Percentiles rank a stretch among this genome's conserved stretches.
Conservation (phyloP, 2,329 filamentous ascomycete species). For the Aspergillus costaricaensis region DNA sequence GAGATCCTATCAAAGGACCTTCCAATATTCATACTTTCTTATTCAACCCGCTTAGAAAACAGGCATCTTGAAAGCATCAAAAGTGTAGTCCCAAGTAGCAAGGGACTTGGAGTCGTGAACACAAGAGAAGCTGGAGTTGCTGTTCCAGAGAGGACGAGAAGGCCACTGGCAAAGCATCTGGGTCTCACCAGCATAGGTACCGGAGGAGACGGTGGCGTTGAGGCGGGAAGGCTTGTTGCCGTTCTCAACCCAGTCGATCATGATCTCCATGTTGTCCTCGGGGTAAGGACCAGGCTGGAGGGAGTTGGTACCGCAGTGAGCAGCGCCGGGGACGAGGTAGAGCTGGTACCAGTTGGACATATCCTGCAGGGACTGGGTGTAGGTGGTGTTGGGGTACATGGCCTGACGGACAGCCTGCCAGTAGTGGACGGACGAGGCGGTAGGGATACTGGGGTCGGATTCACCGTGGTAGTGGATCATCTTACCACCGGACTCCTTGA, state of each 20-base stretch:
- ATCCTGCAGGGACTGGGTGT: conserved; percentile 42
- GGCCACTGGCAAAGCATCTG: conserved; percentile 42
- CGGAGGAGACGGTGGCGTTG: conserved; percentile 42
- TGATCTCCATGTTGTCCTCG: conserved; percentile 48
- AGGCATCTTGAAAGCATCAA: conserved; percentile 19
- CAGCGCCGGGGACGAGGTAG: conserved; percentile 57
- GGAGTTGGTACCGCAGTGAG: conserved; percentile 52
- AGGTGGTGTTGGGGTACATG: conserved; percentile 50
- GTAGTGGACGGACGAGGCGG: conserved; percentile 58
- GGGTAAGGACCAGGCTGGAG: conserved; percentile 51
- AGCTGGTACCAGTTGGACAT: conserved; percentile 58
- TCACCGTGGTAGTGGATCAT: conserved; percentile 62
- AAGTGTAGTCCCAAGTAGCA: conserved; percentile 20
- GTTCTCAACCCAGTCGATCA: conserved; percentile 58
- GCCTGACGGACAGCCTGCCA: conserved; percentile 54
- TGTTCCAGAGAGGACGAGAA: conserved; percentile 33
- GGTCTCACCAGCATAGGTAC: conserved; percentile 33
- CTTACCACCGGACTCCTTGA: conserved; percentile 56
- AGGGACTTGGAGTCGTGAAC: conserved; percentile 20
- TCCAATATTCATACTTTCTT: neutral
- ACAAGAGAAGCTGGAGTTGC: conserved; percentile 15
- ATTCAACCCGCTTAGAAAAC: conserved; percentile 12
- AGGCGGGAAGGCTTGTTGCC: conserved; percentile 48
- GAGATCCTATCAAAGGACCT: neutral
- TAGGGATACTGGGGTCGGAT: conserved; percentile 55